Evolutionary conservation across 441 rosid genomes (phyloP).

Genomic region (Erodium moschatum): DNA sequence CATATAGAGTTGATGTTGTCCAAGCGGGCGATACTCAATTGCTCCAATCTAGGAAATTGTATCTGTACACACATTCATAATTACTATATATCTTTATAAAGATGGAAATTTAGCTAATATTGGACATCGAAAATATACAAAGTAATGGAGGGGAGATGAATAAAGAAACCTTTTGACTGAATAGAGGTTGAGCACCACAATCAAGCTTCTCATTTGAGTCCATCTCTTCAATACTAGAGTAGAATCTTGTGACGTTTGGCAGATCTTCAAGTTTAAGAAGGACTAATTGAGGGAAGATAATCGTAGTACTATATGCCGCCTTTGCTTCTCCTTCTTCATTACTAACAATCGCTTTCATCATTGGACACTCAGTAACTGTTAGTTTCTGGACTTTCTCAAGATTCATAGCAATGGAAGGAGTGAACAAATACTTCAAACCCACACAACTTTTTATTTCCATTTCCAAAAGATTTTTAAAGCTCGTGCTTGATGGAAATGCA

Average conservation of each 20-base stretch:
- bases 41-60: too few relatives aligned
- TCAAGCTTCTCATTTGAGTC: background rate
- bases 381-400: background rate
- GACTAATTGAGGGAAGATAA: background rate
- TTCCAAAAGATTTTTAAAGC: background rate
- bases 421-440: constrained; percentile 14
- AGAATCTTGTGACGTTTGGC: background rate
- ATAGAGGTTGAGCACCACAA: background rate
- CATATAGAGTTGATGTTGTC: too few relatives aligned
- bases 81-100: too few relatives aligned
- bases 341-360: background rate
- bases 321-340: background rate
- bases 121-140: background rate
- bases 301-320: background rate
- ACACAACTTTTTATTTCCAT: constrained; percentile 6
- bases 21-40: too few relatives aligned
- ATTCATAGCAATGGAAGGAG: constrained; percentile 5
- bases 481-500: background rate
- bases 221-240: background rate
- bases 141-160: background rate
- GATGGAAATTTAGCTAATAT: too few relatives aligned
- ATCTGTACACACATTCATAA: too few relatives aligned
- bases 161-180: background rate
- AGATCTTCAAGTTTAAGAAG: background rate
- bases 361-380: background rate